Conservation (phyloP, 306 rosid species). For the Fragaria ananassa region DNA sequence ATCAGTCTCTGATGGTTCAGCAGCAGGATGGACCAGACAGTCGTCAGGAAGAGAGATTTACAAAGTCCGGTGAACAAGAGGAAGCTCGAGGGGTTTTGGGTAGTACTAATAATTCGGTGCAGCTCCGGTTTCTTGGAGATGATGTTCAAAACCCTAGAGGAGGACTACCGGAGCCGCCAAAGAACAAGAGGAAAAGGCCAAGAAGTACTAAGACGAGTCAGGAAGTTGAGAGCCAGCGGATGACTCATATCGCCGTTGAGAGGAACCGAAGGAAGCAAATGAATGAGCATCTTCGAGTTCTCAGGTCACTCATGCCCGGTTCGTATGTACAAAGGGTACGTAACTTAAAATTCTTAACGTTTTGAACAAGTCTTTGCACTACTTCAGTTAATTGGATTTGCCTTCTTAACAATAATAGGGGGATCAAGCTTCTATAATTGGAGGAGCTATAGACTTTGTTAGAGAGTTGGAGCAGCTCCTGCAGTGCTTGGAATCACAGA, state of each 20-base stretch:
- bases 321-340: constrained; percentile 90
- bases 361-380: background rate
- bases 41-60: constrained; percentile 37
- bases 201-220: constrained; percentile 68
- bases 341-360: background rate
- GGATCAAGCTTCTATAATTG: constrained; percentile 98
- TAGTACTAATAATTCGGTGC: constrained; percentile 36
- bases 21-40: constrained; percentile 2
- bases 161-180: constrained; percentile 27
- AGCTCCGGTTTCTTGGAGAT: constrained; percentile 42
- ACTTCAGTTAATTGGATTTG: background rate
- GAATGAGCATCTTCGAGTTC: constrained; percentile 95
- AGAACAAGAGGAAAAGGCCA: constrained; percentile 73
- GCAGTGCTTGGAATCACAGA: constrained; percentile 90
- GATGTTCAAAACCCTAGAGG: constrained; percentile 22
- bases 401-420: constrained; percentile 41
- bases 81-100: constrained; percentile 37
- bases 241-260: constrained; percentile 94
- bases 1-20: constrained; percentile 35
- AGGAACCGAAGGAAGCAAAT: constrained; percentile 89
- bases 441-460: constrained; percentile 96
- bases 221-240: constrained; percentile 91
- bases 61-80: constrained; percentile 27
- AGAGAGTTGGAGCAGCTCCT: constrained; percentile 93
- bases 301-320: constrained; percentile 95